Conservation (phyloP, 1,139 yeast genomes). For the Pichia terricola region DNA sequence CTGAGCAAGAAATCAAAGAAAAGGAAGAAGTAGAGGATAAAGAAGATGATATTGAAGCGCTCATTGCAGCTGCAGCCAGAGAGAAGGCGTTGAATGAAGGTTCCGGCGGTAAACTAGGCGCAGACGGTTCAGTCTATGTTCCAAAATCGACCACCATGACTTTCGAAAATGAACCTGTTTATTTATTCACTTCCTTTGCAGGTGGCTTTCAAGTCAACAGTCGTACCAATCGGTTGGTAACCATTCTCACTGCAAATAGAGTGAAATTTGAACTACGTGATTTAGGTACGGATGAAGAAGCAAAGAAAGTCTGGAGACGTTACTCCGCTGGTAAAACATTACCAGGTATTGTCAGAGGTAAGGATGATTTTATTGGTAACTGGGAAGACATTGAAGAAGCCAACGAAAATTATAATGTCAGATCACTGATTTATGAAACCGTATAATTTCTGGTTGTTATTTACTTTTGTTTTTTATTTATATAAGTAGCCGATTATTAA, state of each 20-base stretch:
- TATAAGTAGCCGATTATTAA: too few relatives aligned
- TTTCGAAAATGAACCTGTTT: slow-evolving; percentile 47
- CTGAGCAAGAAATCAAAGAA: background rate
- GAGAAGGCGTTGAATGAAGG: slow-evolving; percentile 17
- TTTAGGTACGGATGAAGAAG: slow-evolving; percentile 80
- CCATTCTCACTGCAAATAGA: slow-evolving; percentile 69
- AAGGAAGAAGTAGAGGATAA: slow-evolving; percentile 1
- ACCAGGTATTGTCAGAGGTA: slow-evolving; percentile 92
- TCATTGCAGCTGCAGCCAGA: slow-evolving; percentile 17
- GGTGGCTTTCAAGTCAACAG: slow-evolving; percentile 81
- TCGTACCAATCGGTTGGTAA: slow-evolving; percentile 69
- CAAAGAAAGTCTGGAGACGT: slow-evolving; percentile 79
- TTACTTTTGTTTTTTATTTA: too few relatives aligned
- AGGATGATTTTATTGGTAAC: slow-evolving; percentile 73
- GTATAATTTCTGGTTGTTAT: slow-evolving; percentile 18
- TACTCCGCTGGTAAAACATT: slow-evolving; percentile 62
- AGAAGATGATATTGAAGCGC: slow-evolving; percentile 18
- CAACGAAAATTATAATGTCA: slow-evolving; percentile 69
- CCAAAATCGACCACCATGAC: slow-evolving; percentile 27
- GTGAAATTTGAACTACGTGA: slow-evolving; percentile 65
- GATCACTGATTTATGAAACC: slow-evolving; percentile 45
- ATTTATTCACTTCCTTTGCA: slow-evolving; percentile 77
- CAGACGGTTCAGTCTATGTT: slow-evolving; percentile 22
- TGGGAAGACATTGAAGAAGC: slow-evolving; percentile 78
- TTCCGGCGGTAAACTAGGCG: slow-evolving; percentile 13